Base-by-base conservation (phyloP, 2,329 filamentous ascomycete species). In the Diplocarpon mali region DNA sequence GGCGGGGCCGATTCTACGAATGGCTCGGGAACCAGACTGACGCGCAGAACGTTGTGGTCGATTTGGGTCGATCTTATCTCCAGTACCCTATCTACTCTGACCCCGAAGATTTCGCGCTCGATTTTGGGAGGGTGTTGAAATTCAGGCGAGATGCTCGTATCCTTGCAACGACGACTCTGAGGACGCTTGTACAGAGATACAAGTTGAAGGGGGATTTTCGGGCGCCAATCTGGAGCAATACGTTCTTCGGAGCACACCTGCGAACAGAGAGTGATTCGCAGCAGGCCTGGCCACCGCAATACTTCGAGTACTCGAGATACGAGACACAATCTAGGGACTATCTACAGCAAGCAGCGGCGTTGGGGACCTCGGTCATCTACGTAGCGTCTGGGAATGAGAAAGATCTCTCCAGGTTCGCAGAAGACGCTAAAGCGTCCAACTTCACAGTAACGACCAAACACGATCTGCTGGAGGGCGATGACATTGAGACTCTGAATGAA, bases 381-480 rank as follows among this genome's bases (percentile, higher is more conserved):
- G 59, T 71, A 13, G 67, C 68, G 12, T 67, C 65, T 0, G 67
- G 68, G 4, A 63, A 65, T n/a, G 53, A 49, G 1, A 42, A 53
- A 4, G 62, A 70, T 40, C 57, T 67, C 3, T 52, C 54, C 1
- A 48, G 48, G 2, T 69, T 73, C 47, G 46, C 54, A 1, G 45
- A 52, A 10, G 64, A 64, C 43, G 67, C 65, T 3, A 42, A 47
- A 15, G 32, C 45, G 6, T 60, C 62, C 11, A 54, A 59, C 31
- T 49, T 70, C 7, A 63, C 56, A n/a, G 65, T 70, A 1, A 60
- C 67, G 2, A 61, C 60, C 9, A 71, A 71, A 53, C 48, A 57
- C 13, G 63, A 69, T 24, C 49, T 73, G 1, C 60, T 73, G 2
- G 56, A 60, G 44, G 38, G 52, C 1, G 42, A 35, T 0, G 67